Base-by-base conservation (phyloP, 2,329 filamentous ascomycete species). In the Trichoderma sp. region DNA sequence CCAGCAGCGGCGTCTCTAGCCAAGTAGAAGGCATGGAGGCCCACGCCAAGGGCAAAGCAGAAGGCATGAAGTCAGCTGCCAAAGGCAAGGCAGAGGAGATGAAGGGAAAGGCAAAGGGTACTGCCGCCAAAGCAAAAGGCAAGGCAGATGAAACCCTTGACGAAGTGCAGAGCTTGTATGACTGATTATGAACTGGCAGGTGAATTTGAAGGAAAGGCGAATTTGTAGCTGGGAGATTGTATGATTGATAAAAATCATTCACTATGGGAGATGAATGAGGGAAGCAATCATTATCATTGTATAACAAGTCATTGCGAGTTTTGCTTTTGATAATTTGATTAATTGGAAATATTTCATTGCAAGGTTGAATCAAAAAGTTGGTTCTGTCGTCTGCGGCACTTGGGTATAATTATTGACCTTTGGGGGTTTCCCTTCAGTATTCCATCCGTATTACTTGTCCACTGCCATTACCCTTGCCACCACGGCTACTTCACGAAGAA, bases 81-180 rank as follows among this genome's bases (percentile, higher is more conserved):
- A 77, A 79, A 84, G 84, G 83, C 3, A 79, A 79, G 75, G 74
- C 78, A 71, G 80, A 83, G 0, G 76, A 79, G 34, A 79, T 81
- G 11, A 80, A 83, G 76, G 84, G 84, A 9, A 79, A 85, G 74
- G 83, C 82, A 1, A 79, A 86, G 75, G 84, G 84, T 5, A n/a
- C 56, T n/a, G 56, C 56, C 28, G 56, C 56, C 56, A 79, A 85
- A 74, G 84, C 82, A 1, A 79, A 86, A 75, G 84, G 84, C 12
- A 79, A 85, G 74, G 84, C 82, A 1, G 79, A 86, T 75, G 84
- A 84, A 1, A 77, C 78, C 34, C 81, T 81, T 1, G 91, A 76
- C 36, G 76, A 82, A 47, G 73, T 76, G 5, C 78, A 82, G 74
- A 81, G 84, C 76, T 68, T 73, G 82, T 81, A 4, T 36, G 58